Evolutionary conservation across 1,139 yeast species (phyloP).

Genomic region (Kluyveromyces marxianus): DNA sequence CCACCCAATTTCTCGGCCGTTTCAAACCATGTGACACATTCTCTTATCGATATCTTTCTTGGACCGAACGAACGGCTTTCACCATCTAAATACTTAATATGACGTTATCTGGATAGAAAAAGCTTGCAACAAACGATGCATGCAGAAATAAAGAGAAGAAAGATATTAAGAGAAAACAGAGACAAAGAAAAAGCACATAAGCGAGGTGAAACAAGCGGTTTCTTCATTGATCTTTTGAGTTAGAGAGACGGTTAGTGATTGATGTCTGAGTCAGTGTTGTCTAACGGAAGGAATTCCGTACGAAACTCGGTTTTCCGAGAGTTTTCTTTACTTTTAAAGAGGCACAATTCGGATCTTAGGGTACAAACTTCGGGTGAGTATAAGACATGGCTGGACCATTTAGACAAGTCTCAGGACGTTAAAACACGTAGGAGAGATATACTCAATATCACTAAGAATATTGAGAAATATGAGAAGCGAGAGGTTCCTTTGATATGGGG

Average conservation of each 20-base stretch:
- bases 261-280: background rate
- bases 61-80: too few species aligned
- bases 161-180: too few species aligned
- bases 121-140: too few species aligned
- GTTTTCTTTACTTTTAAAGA: constrained; percentile 1
- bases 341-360: constrained; percentile 2
- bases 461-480: background rate
- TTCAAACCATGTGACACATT: too few species aligned
- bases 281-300: background rate
- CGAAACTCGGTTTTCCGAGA: constrained; percentile 3
- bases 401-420: background rate
- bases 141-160: too few species aligned
- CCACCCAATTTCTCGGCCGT: too few species aligned
- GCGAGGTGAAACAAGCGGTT: too few species aligned
- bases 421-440: background rate
- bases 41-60: too few species aligned
- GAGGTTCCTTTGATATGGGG: constrained; percentile 3
- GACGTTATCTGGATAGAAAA: too few species aligned
- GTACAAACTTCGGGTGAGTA: constrained; percentile 1
- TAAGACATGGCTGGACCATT: constrained; percentile 1
- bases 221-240: background rate
- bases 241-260: background rate
- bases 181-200: too few species aligned
- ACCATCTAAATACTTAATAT: too few species aligned
- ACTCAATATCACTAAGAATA: background rate